Base-by-base conservation (phyloP, 2,329 filamentous ascomycete genomes). In the Paracoccidioides brasiliensis region DNA sequence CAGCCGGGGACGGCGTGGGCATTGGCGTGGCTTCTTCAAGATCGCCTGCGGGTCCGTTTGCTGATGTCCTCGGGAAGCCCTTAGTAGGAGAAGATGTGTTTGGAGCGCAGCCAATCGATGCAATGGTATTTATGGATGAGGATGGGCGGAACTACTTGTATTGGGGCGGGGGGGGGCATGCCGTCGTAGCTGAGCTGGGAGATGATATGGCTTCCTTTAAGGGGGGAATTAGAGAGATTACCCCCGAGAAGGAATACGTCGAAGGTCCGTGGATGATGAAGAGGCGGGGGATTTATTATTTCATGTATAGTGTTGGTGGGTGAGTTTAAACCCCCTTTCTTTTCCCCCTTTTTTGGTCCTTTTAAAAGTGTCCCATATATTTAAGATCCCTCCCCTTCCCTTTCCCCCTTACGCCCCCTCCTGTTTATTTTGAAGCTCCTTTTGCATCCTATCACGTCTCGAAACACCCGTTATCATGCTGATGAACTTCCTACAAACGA, bases 41-140 rank as follows among this genome's bases (percentile, higher is more conserved):
- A 12, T 64, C 56, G 3, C 69, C 73, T 0, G 64, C 67, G 37
- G 74, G 74, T 0, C 74, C 73, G 0, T 76, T 72, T 45, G 62
- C 65, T 14, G 74, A 76, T 55, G 72, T 67, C 5, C 67, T 75
- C 10, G 74, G 72, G 1, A 61, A 63, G 41, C 73, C 73, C 7
- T 64, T 77, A 30, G 69, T 77, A 22, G 70, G 69, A 3, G 70
- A 72, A 33, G 76, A 72, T 54, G 62, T 74, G 56, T 70, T 73
- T 58, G 76, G 72, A 5, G 76, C 75, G 2, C 72, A 78, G 62
- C 75, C 76, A 3, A 77, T 76, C 55, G 74, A 76, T 58, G 72
- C 74, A 54, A 69, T 71, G 57, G 68, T 75, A 8, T 76, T 74
- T 53, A 64, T 74, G 56, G 72, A 74, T 53, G 71, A 70, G 28